Evolutionary conservation across 805 yeast species (phyloP).

Genomic region (Candida awuae): DNA sequence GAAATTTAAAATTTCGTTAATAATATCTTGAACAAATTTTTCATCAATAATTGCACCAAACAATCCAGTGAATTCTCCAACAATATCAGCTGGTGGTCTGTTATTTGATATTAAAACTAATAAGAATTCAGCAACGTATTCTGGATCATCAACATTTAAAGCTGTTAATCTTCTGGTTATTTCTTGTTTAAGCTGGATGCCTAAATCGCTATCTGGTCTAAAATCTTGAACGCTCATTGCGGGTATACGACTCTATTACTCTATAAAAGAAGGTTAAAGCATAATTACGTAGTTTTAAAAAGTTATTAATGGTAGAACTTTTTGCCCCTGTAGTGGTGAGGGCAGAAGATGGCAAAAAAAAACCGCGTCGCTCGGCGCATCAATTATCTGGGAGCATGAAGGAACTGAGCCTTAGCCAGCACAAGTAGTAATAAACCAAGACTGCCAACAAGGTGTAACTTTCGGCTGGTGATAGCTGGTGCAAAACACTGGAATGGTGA

Average conservation of each 20-base stretch:
- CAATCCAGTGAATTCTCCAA: slow-evolving; percentile 50
- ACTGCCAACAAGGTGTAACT: no score
- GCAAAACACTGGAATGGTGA: no score
- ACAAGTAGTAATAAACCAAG: no score
- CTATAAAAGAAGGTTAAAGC: no score
- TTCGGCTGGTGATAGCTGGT: no score
- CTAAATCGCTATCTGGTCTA: slow-evolving; percentile 28
- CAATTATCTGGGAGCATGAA: no score
- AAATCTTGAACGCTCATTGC: slow-evolving; percentile 17
- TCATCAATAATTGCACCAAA: slow-evolving; percentile 56
- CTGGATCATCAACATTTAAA: slow-evolving; percentile 42
- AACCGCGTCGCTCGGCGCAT: no score
- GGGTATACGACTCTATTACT: slow-evolving; percentile 1
- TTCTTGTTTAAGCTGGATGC: slow-evolving; percentile 35
- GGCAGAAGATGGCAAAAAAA: no score
- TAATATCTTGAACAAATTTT: slow-evolving; percentile 48
- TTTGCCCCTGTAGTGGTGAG: no score
- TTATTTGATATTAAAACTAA: slow-evolving; percentile 64
- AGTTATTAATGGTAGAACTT: no score
- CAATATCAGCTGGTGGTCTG: slow-evolving; percentile 52
- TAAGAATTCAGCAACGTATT: slow-evolving; percentile 66
- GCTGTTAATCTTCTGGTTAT: slow-evolving; percentile 35
- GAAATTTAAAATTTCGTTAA: slow-evolving; percentile 41
- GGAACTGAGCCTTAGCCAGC: no score
- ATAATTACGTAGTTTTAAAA: no score